Evolutionary conservation across 495 filamentous ascomycete genomes (phyloP).

Genomic region (Trichoderma reesei): DNA sequence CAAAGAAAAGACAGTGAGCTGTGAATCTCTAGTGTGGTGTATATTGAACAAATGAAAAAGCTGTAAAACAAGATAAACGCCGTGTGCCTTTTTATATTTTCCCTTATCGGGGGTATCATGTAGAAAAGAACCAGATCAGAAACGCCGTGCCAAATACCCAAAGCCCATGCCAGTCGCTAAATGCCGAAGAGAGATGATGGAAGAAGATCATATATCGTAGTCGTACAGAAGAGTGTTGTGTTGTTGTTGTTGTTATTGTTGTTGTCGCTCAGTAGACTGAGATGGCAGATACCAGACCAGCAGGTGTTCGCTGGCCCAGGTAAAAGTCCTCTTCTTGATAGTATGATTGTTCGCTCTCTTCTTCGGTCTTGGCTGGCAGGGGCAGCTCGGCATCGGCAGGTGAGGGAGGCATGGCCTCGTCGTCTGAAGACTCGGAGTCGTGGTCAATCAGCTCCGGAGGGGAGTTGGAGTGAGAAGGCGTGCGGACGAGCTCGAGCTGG

Average conservation of each 20-base stretch:
- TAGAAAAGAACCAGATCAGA: not conserved
- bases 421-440: slow-evolving; percentile 57
- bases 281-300: slow-evolving; percentile 37
- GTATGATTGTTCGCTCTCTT: slow-evolving; percentile 32
- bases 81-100: not conserved
- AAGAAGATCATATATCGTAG: not conserved
- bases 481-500: slow-evolving; percentile 61
- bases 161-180: slow-evolving; percentile 8
- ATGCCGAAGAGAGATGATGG: not conserved
- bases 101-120: slow-evolving; percentile 4
- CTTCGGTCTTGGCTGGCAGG: slow-evolving; percentile 43
- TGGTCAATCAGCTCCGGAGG: slow-evolving; percentile 72
- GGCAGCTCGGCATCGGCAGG: slow-evolving; percentile 58
- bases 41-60: not conserved
- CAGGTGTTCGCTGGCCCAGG: slow-evolving; percentile 39
- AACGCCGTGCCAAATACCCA: slow-evolving; percentile 1
- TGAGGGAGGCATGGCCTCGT: slow-evolving; percentile 73
- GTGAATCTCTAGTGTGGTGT: slow-evolving; percentile 6
- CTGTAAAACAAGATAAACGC: not conserved
- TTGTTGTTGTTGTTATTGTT: too few relatives aligned
- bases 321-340: slow-evolving; percentile 56
- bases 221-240: not conserved
- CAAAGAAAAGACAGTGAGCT: not conserved
- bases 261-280: slow-evolving; percentile 32
- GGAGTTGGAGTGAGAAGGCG: slow-evolving; percentile 50